Conservation (phyloP, 345 rosid genomes). For the Aquilaria sinensis region DNA sequence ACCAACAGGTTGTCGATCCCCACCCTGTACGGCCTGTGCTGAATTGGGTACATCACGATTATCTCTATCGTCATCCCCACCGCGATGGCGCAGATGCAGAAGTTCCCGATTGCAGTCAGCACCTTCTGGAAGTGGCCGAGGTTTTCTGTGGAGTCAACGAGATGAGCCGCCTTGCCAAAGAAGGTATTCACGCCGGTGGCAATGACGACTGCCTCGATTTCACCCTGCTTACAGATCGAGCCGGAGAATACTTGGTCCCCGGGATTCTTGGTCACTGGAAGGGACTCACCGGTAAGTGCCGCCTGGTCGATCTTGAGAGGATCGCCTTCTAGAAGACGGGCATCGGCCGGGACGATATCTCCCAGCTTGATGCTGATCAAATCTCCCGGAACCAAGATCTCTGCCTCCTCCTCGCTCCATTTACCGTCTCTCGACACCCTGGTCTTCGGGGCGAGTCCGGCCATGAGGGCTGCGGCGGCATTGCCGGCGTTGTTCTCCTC, state of each 20-base stretch:
- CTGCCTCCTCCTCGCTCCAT: conserved; percentile 82
- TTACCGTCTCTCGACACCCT: conserved; percentile 84
- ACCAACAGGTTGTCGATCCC: conserved; percentile 93
- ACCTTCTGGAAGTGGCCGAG: conserved; percentile 97
- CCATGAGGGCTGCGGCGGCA: conserved; percentile 97
- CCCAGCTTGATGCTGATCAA: conserved; percentile 85
- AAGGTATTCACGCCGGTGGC: conserved; percentile 95
- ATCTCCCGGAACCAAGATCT: conserved; percentile 86
- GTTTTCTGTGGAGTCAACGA: conserved; percentile 86
- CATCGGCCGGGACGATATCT: conserved; percentile 89
- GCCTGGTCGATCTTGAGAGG: conserved; percentile 89
- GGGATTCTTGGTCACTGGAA: conserved; percentile 63
- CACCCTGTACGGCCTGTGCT: conserved; percentile 64
- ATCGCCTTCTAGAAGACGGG: conserved; percentile 90
- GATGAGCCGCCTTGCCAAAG: conserved; percentile 97
- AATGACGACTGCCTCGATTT: conserved; percentile 86
- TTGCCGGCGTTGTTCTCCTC: conserved; percentile 97
- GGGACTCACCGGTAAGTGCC: conserved; percentile 89
- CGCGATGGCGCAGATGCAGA: conserved; percentile 90
- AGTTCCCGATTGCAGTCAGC: conserved; percentile 88
- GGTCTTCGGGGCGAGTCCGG: conserved; percentile 86
- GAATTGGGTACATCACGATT: conserved; percentile 70
- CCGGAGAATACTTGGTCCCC: conserved; percentile 83
- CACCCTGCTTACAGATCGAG: conserved; percentile 95
- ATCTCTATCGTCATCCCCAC: conserved; percentile 76